These are phyloP conservation scores for Penicillium flavigenum DNA, from an alignment of 495 filamentous ascomycete species.

Conservation along the genomic window DNA sequence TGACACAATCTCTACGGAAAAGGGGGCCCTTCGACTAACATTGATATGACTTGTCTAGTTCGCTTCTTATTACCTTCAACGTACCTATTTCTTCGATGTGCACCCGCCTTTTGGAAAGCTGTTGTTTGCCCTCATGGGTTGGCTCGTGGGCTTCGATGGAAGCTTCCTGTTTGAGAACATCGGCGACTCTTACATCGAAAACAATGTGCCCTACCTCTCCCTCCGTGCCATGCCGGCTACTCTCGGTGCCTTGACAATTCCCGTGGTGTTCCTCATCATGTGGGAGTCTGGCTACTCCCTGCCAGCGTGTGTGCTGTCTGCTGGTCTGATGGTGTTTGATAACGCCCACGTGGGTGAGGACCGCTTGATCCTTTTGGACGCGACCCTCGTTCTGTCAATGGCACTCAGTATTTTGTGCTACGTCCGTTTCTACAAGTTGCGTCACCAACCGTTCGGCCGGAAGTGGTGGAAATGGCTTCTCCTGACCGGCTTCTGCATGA, in stretches of 20 bases:
- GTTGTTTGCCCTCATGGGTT: constrained; percentile 82
- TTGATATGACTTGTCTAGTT: constrained; percentile 56
- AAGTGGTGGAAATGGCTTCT: constrained; percentile 99
- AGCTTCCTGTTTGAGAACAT: constrained; percentile 99
- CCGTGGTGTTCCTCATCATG: constrained; percentile 96
- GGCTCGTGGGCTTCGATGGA: constrained; percentile 92
- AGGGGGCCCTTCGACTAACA: constrained; percentile 19
- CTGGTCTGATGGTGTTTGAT: constrained; percentile 88
- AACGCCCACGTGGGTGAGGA: constrained; percentile 99
- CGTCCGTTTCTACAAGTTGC: constrained; percentile 95
- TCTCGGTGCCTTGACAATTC: constrained; percentile 87
- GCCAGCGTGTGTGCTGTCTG: constrained; percentile 83
- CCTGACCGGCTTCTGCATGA: constrained; percentile 87
- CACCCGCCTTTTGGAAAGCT: constrained; percentile 89
- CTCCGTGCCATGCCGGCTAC: constrained; percentile 92
- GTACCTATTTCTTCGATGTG: constrained; percentile 99
- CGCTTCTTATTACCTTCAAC: constrained; percentile 93
- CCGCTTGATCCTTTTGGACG: constrained; percentile 90
- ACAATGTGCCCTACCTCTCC: constrained; percentile 95
- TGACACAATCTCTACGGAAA: constrained; percentile 12
- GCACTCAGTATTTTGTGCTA: constrained; percentile 90
- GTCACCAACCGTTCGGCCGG: constrained; percentile 81
- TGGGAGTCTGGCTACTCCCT: constrained; percentile 98
- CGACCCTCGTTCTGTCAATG: constrained; percentile 92
- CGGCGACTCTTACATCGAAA: constrained; percentile 94